Percentiles rank a stretch among this genome's conserved stretches.
phyloP scores from a whole-genome alignment of 768 basidiomycete genomes.

The Hygrophorus russula region DNA sequence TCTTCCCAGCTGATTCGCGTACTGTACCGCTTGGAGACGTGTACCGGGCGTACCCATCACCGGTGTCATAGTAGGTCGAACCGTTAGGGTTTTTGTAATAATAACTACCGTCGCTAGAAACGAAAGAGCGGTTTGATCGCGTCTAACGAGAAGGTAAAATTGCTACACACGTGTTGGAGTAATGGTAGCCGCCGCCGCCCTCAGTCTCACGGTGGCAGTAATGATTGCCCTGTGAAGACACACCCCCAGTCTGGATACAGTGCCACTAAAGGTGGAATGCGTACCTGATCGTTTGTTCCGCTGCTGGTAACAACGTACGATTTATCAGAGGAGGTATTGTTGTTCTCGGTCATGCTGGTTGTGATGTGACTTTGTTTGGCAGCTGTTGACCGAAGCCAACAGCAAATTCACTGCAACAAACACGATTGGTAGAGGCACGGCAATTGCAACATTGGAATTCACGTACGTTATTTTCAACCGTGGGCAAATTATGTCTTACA shows the following conservation, averaged over 20 bases:
- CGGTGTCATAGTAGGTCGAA: constrained; percentile 48
- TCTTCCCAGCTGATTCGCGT: constrained; percentile 14
- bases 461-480: too few relatives aligned
- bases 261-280: constrained; percentile 4
- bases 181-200: constrained; percentile 41
- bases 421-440: too few relatives aligned
- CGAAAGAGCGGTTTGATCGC: not conserved
- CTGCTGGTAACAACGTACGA: too few relatives aligned
- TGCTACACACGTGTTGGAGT: constrained; percentile 44
- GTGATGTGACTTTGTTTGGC: too few relatives aligned
- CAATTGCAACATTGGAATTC: too few relatives aligned
- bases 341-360: too few relatives aligned
- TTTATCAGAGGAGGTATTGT: too few relatives aligned
- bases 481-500: too few relatives aligned
- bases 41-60: constrained; percentile 35
- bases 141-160: not conserved
- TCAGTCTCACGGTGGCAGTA: constrained; percentile 44
- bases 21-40: constrained; percentile 27
- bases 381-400: too few relatives aligned
- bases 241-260: not conserved
- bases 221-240: constrained; percentile 40
- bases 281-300: constrained; percentile 44
- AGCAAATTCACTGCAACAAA: too few relatives aligned
- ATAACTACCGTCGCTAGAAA: constrained; percentile 40
- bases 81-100: constrained; percentile 53